Evolutionary conservation across 352 stramenopile species (phyloP).

Genomic region (Phytophthora uliginosa): DNA sequence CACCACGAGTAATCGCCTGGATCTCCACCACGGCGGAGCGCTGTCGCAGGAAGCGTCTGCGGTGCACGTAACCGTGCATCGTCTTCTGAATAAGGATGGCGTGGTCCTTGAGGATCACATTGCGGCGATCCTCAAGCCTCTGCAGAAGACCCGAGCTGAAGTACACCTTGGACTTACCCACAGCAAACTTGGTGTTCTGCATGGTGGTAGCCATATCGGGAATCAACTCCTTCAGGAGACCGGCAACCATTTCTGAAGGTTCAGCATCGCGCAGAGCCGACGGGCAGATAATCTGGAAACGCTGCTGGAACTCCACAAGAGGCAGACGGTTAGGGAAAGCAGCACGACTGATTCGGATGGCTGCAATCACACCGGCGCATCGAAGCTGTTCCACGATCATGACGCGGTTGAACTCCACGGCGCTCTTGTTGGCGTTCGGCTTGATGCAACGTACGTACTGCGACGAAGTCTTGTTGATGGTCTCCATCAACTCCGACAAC

Average conservation of each 20-base stretch:
- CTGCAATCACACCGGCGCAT: slow-evolving; percentile 91
- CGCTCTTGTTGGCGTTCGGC: slow-evolving; percentile 91
- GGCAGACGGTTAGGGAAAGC: slow-evolving; percentile 94
- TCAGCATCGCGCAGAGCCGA: slow-evolving; percentile 66
- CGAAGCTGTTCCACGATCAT: slow-evolving; percentile 93
- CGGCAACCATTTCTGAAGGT: slow-evolving; percentile 76
- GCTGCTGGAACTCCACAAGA: slow-evolving; percentile 86
- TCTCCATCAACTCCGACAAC: slow-evolving; percentile 87
- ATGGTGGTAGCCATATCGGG: slow-evolving; percentile 68
- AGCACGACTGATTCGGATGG: slow-evolving; percentile 89
- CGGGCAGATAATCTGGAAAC: slow-evolving; percentile 89
- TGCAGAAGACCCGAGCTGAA: slow-evolving; percentile 93
- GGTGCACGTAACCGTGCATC: slow-evolving; percentile 67
- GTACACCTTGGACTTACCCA: slow-evolving; percentile 87
- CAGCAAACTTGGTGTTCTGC: slow-evolving; percentile 85
- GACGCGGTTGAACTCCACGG: slow-evolving; percentile 82
- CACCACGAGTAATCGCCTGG: slow-evolving; percentile 57
- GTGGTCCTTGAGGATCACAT: slow-evolving; percentile 78
- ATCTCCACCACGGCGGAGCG: slow-evolving; percentile 57
- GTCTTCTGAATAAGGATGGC: slow-evolving; percentile 85
- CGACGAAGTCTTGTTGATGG: slow-evolving; percentile 89
- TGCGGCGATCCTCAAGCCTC: slow-evolving; percentile 89
- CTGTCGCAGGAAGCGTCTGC: slow-evolving; percentile 64
- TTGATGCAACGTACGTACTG: slow-evolving; percentile 94
- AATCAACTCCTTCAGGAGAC: slow-evolving; percentile 77